These are phyloP conservation scores for Multifurca ochricompacta DNA, from an alignment of 768 basidiomycete species.

Conservation along the genomic window DNA sequence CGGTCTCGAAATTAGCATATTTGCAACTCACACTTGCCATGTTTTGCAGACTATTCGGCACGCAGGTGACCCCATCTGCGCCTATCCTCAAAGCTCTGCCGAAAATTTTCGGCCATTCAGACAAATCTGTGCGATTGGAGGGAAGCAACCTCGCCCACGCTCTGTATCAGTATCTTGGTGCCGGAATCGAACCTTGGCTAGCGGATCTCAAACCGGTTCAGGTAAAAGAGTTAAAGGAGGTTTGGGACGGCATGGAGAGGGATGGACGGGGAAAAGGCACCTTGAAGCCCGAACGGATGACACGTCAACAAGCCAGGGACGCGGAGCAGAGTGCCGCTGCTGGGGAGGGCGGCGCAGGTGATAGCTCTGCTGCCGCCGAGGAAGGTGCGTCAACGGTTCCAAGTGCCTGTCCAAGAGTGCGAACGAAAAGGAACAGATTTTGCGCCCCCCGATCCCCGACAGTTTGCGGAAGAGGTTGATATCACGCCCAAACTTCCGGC, in stretches of 20 bases:
- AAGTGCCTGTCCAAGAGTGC: not conserved
- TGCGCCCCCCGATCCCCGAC: slow-evolving; percentile 64
- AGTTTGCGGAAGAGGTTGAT: slow-evolving; percentile 74
- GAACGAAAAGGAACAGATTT: slow-evolving; percentile 31
- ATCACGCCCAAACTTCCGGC: slow-evolving; percentile 69
- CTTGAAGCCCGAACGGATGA: slow-evolving; percentile 71
- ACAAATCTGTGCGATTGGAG: slow-evolving; percentile 93
- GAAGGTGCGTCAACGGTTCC: slow-evolving; percentile 37
- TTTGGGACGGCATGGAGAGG: slow-evolving; percentile 76
- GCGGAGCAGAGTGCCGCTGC: slow-evolving; percentile 39
- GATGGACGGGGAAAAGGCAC: slow-evolving; percentile 81
- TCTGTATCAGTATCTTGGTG: slow-evolving; percentile 78
- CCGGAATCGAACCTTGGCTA: slow-evolving; percentile 76
- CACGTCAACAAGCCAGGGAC: slow-evolving; percentile 69
- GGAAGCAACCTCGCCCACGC: slow-evolving; percentile 67
- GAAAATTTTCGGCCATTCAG: slow-evolving; percentile 90
- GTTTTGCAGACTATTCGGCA: slow-evolving; percentile 63
- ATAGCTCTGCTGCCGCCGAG: slow-evolving; percentile 28
- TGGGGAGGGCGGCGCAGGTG: slow-evolving; percentile 31
- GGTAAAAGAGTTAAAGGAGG: slow-evolving; percentile 89
- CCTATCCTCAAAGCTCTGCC: slow-evolving; percentile 81
- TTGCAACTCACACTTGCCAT: not conserved
- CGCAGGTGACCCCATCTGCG: slow-evolving; percentile 60
- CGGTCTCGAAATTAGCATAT: not conserved
- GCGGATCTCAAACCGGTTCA: slow-evolving; percentile 94